Evolutionary conservation across 2,329 filamentous ascomycete genomes (phyloP).

Genomic region (Trichoderma arundinaceum): DNA sequence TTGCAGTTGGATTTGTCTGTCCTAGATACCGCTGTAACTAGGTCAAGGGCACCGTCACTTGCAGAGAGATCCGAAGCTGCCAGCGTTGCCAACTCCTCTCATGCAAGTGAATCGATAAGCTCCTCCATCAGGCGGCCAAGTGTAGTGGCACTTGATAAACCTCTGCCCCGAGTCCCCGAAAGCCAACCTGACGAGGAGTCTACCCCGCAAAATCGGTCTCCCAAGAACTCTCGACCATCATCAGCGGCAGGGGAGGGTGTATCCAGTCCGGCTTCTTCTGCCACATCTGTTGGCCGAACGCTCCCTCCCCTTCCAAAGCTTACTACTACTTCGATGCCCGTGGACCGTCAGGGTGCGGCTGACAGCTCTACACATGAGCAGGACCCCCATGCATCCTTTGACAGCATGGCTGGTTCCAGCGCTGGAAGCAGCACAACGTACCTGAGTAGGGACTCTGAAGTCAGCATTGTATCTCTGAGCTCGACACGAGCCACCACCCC

Average conservation of each 20-base stretch:
- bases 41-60: conserved; percentile 42
- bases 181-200: conserved; percentile 30
- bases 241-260: conserved; percentile 51
- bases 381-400: conserved; percentile 63
- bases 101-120: conserved; percentile 46
- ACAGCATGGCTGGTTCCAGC: conserved; percentile 76
- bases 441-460: conserved; percentile 79
- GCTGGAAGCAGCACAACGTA: conserved; percentile 80
- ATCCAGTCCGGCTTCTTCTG: conserved; percentile 53
- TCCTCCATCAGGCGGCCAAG: conserved; percentile 48
- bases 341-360: conserved; percentile 55
- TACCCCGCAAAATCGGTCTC: conserved; percentile 42
- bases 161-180: conserved; percentile 67
- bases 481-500: conserved; percentile 91
- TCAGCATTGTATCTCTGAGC: conserved; percentile 77
- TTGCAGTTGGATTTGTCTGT: conserved; percentile 62
- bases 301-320: conserved; percentile 65
- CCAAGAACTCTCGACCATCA: conserved; percentile 50
- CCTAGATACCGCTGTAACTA: conserved; percentile 53
- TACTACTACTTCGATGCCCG: conserved; percentile 55
- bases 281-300: conserved; percentile 54
- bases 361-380: conserved; percentile 56
- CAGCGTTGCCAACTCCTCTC: conserved; percentile 49
- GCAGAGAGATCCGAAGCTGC: conserved; percentile 46
- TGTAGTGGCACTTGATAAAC: conserved; percentile 65